Base-by-base conservation (phyloP, 495 filamentous ascomycete genomes). In the Lineolata rhizophorae region DNA sequence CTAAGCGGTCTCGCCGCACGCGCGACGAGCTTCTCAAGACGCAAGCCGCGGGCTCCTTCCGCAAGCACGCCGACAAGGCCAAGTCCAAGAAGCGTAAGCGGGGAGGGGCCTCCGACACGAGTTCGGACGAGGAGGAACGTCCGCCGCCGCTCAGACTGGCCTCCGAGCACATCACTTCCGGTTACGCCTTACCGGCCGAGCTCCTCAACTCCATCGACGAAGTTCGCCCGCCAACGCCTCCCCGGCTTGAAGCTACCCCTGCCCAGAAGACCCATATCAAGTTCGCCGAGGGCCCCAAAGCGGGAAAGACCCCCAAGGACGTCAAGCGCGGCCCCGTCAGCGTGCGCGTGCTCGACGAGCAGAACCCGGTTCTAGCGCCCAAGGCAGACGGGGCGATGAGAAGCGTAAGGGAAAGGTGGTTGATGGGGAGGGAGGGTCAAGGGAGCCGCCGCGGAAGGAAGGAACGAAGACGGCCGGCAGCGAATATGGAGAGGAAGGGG, bases 311-410 rank as follows among this genome's bases (percentile, higher is more conserved):
- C n/a, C 27, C 27, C 6, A 30, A 30, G 16, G 27, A 30, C 16
- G 27, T 30, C 10, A 30, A 30, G 27, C 27, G 27, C 14, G 27
- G 27, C 8, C 27, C 27, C 16, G 27, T 30, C 27, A 16, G 5
- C 8, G 27, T 30, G 6, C 27, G 14, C 8, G 27, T 30, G 6
- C 27, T 30, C 9, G 10, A 30, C 10, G 6, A 30, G 9, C 5
- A 6, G 10, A 30, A 30, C 16, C 27, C 27, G 6, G 8, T 30
- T 11, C 27, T 30, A 8, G 6, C 27, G 14, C 27, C 27, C 6
- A 30, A 30, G 16, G n/a, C n/a, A n/a, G n/a, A n/a, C n/a, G n/a
- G n/a, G n/a, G n/a, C n/a, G n/a, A n/a, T n/a, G n/a, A n/a, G n/a
- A n/a, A n/a, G n/a, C n/a, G n/a, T n/a, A n/a, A n/a, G n/a, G n/a